Conservation (phyloP, 2,329 filamentous ascomycete genomes). For the Didymella pomorum region DNA sequence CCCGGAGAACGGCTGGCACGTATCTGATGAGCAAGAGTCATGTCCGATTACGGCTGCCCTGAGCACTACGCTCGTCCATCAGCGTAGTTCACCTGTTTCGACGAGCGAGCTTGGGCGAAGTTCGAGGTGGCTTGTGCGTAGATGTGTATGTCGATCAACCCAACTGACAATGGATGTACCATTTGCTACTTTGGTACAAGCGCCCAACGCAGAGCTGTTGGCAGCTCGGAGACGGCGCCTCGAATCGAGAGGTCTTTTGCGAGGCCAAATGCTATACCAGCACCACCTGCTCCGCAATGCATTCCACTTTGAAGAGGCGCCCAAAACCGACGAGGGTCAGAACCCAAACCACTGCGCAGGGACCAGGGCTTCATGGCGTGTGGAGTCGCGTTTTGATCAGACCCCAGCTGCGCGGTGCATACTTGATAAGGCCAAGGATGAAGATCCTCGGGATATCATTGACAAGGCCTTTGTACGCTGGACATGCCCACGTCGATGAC, state of each 20-base stretch:
- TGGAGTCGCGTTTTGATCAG: not conserved
- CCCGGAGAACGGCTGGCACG: conserved; percentile 15
- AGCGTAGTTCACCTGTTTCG: conserved; percentile 18
- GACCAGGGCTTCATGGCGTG: not conserved
- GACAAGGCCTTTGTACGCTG: not conserved
- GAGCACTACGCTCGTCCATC: not conserved
- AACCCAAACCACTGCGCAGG: conserved; percentile 15
- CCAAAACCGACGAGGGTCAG: conserved; percentile 2
- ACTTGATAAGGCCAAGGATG: conserved; percentile 1
- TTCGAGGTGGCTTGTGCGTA: conserved; percentile 14
- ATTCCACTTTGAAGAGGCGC: not conserved
- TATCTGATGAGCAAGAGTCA: conserved; percentile 1
- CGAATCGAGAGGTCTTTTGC: not conserved
- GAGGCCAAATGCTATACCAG: not conserved
- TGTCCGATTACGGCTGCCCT: not conserved
- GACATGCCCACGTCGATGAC: not conserved
- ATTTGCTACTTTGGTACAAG: conserved; percentile 38
- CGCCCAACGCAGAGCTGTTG: conserved; percentile 1
- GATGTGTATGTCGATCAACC: conserved; percentile 15
- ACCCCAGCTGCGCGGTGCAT: conserved; percentile 12
- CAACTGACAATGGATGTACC: conserved; percentile 17
- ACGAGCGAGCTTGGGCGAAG: conserved; percentile 5
- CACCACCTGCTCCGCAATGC: not conserved
- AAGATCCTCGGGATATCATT: conserved; percentile 1
- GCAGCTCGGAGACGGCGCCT: not conserved